Evolutionary conservation across 192 early-diverging fungal species (phyloP), one percentile per base, ranked within the genome.

Genomic region (Endogone sp.): DNA sequence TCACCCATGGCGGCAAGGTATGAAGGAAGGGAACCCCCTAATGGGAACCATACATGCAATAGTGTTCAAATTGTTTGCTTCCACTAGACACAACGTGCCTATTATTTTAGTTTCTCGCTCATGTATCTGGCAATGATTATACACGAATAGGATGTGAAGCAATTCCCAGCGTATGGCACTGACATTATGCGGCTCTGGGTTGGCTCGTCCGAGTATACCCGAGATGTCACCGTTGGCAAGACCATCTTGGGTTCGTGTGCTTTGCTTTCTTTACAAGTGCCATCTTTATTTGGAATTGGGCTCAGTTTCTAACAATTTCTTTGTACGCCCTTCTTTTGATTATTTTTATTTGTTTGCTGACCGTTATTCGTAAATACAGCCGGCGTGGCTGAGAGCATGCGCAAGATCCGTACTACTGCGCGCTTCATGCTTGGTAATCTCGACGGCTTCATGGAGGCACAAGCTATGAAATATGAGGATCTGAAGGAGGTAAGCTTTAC

Each of bases 361-460:
- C n/a, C n/a, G n/a, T n/a, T n/a, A n/a, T n/a, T n/a, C n/a, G n/a
- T n/a, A n/a, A 44, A 0, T 27, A 27, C 29, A 81, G 84, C 83
- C 1, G 79, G 84, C 69, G 79, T 88, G 16, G 79, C 82, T 26
- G 91, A 93, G 26, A 84, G 73, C 26, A 79, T 91, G 65, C 88
- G 91, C 70, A 93, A 92, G 73, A 85, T 92, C 67, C 85, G 92
- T 55, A 88, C 84, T 37, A 92, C 90, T 1, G 81, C 85, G 28
- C 81, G 92, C 60, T 93, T 92, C 62, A 88, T 93, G 86, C 73
- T 93, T 2, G 89, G 92, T 4, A 93, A 91, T 61, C 74, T 93
- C 22, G 73, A 87, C 60, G 82, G 85, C 55, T 89, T 90, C 62
- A 78, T 64, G 13, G 65, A 76, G 23, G 29, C 60, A 24, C 29